Evolutionary conservation across 1,284 basidiomycete genomes (phyloP), one percentile per base, ranked within the genome.

Genomic region (Cutaneotrichosporon spelunceum): DNA sequence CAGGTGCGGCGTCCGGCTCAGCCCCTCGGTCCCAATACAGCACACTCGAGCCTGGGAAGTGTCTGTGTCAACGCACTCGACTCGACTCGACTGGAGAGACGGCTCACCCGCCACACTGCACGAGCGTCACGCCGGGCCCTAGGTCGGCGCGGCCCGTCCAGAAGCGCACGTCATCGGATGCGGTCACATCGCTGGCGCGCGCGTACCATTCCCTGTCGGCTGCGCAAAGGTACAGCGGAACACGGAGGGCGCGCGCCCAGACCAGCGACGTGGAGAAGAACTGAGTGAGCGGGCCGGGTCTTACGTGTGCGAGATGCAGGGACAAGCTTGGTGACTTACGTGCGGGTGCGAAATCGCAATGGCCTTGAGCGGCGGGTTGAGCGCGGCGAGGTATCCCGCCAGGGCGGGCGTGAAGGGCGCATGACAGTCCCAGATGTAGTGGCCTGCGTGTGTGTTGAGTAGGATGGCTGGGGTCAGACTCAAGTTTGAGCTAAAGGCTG

Each of bases 311-410:
- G n/a, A n/a, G n/a, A n/a, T n/a, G n/a, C n/a, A n/a, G n/a, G n/a
- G n/a, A n/a, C n/a, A n/a, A n/a, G n/a, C n/a, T n/a, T n/a, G n/a
- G n/a, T n/a, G n/a, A n/a, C 23, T 10, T 53, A 78, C 78, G 54
- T 79, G 78, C 11, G 78, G 78, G 63, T 79, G 78, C 7, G 73
- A 75, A 30, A 79, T 77, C 10, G 72, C 72, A 21, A 79, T 78
- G 9, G 66, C 78, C 56, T 70, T 73, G 23, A 79, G 66, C 5
- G 75, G 73, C 10, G 39, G 59, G 14, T 66, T 24, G 27, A 78
- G 67, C 2, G 36, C 33, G 4, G 45, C 29, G 13, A 79, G 66
- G 62, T 74, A 61, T 0, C 64, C 61, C 14, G 74, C 63, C 4
- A 78, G 63, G 11, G 53, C 59, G 13, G 72, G 66, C 2, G 76